phyloP scores from a whole-genome alignment of 2,329 filamentous ascomycete genomes.

The Cladorrhinum sp. region DNA sequence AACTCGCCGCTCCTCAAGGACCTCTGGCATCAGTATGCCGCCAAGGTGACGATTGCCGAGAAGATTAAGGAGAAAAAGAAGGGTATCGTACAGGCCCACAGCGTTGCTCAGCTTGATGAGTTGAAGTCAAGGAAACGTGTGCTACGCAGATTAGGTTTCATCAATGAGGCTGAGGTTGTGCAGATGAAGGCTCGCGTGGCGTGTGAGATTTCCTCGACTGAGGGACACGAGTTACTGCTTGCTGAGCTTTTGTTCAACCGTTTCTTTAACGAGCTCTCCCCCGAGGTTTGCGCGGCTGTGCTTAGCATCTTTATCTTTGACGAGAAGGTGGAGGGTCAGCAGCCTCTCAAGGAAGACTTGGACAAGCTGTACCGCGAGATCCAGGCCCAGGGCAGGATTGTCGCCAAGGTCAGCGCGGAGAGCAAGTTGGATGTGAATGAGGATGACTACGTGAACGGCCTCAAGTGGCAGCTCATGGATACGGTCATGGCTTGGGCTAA shows the following conservation, averaged over 20 bases:
- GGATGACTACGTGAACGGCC: slow-evolving; percentile 83
- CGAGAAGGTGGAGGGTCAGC: slow-evolving; percentile 79
- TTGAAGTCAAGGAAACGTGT: slow-evolving; percentile 95
- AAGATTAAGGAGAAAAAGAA: slow-evolving; percentile 89
- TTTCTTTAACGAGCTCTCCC: slow-evolving; percentile 94
- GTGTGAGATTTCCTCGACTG: slow-evolving; percentile 90
- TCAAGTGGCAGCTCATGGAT: slow-evolving; percentile 97
- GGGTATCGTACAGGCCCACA: slow-evolving; percentile 78
- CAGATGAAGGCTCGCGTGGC: slow-evolving; percentile 96
- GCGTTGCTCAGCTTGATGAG: slow-evolving; percentile 90
- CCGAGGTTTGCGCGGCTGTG: slow-evolving; percentile 81
- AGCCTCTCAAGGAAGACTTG: slow-evolving; percentile 76
- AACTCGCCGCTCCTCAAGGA: slow-evolving; percentile 80
- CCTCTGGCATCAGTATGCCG: slow-evolving; percentile 82
- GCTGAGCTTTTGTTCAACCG: slow-evolving; percentile 93
- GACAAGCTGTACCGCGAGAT: slow-evolving; percentile 84
- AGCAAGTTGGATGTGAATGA: slow-evolving; percentile 93
- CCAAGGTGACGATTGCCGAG: slow-evolving; percentile 71
- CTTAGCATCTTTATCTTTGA: slow-evolving; percentile 97
- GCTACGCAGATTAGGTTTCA: slow-evolving; percentile 87
- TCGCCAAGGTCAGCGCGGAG: slow-evolving; percentile 92
- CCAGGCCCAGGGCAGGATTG: slow-evolving; percentile 77
- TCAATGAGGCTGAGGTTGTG: slow-evolving; percentile 92
- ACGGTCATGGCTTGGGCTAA: slow-evolving; percentile 91
- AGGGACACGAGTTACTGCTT: slow-evolving; percentile 88